phyloP scores from a whole-genome alignment of 2,329 filamentous ascomycete genomes.

The Fusarium sp. region DNA sequence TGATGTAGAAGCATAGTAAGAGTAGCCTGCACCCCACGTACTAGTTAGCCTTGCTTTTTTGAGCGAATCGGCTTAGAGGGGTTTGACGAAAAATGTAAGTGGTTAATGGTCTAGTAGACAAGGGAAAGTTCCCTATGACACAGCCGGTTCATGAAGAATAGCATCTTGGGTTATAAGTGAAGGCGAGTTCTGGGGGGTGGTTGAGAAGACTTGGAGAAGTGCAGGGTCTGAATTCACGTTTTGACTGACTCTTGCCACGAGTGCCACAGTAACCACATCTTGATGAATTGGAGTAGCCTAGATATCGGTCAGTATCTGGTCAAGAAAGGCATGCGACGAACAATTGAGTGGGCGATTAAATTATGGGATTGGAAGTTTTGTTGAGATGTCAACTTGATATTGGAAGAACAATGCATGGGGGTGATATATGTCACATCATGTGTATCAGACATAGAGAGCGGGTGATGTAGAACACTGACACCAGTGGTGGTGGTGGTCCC shows the following conservation, averaged over 20 bases:
- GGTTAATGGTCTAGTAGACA: slow-evolving; percentile 4
- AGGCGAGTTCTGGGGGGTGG: slow-evolving; percentile 6
- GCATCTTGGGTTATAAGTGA: slow-evolving; percentile 13
- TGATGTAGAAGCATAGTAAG: slow-evolving; percentile 74
- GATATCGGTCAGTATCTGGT: slow-evolving; percentile 32
- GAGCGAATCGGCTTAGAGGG: slow-evolving; percentile 9
- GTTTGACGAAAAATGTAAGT: neutral
- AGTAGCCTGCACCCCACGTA: slow-evolving; percentile 66
- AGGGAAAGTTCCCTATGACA: slow-evolving; percentile 19
- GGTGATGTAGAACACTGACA: neutral
- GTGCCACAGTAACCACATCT: slow-evolving; percentile 65
- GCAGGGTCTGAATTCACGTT: slow-evolving; percentile 52
- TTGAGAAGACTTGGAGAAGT: slow-evolving; percentile 1
- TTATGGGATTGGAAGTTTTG: slow-evolving; percentile 15
- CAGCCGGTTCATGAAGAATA: slow-evolving; percentile 2
- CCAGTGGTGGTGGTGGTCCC: neutral
- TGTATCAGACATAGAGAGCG: neutral
- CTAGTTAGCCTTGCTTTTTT: slow-evolving; percentile 37
- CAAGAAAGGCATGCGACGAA: slow-evolving; percentile 16
- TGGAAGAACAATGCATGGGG: slow-evolving; percentile 26
- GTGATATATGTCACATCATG: slow-evolving; percentile 3
- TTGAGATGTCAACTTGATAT: slow-evolving; percentile 20
- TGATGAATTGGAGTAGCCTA: slow-evolving; percentile 64
- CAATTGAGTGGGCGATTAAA: slow-evolving; percentile 41
- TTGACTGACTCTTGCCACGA: slow-evolving; percentile 61